These are phyloP conservation scores for Mycena indigotica DNA, from an alignment of 768 basidiomycete species.

Conservation along the genomic window DNA sequence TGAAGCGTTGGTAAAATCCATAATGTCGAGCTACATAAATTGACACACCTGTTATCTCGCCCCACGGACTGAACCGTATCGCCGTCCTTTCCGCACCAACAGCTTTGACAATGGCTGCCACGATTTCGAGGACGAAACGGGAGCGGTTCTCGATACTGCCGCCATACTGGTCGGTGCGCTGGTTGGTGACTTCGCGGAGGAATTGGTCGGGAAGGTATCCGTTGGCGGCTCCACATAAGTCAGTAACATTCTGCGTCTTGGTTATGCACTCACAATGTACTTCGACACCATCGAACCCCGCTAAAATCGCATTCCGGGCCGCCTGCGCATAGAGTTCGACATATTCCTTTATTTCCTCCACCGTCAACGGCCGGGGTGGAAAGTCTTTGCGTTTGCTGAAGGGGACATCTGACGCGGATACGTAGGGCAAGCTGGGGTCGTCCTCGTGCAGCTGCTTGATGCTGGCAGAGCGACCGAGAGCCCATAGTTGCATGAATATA, in stretches of 20 bases:
- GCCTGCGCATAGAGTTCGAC: constrained; percentile 52
- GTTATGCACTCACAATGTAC: constrained; percentile 37
- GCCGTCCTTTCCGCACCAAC: constrained; percentile 58
- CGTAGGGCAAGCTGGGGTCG: constrained; percentile 34
- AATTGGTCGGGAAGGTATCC: constrained; percentile 64
- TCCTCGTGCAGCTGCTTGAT: constrained; percentile 38
- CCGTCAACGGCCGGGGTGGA: constrained; percentile 46
- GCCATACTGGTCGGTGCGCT: constrained; percentile 66
- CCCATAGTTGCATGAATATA: constrained; percentile 62
- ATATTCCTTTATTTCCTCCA: constrained; percentile 52
- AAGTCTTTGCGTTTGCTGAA: constrained; percentile 15
- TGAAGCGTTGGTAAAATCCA: constrained; percentile 12
- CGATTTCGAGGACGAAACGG: constrained; percentile 57
- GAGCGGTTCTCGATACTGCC: constrained; percentile 64
- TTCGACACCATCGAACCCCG: constrained; percentile 71
- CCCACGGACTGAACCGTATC: constrained; percentile 63
- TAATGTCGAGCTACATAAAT: constrained; percentile 20
- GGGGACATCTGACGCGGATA: constrained; percentile 36
- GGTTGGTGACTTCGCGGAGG: constrained; percentile 56
- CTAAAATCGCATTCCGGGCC: constrained; percentile 51
- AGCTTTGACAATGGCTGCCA: constrained; percentile 50
- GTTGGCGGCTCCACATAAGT: constrained; percentile 26
- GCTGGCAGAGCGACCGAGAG: constrained; percentile 48
- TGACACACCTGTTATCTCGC: constrained; percentile 38
- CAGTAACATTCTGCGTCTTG: no score